Evolutionary conservation across 2,329 filamentous ascomycete species (phyloP), one percentile per base, ranked within the genome.

Genomic region (Stagonosporopsis chrysanthemi): DNA sequence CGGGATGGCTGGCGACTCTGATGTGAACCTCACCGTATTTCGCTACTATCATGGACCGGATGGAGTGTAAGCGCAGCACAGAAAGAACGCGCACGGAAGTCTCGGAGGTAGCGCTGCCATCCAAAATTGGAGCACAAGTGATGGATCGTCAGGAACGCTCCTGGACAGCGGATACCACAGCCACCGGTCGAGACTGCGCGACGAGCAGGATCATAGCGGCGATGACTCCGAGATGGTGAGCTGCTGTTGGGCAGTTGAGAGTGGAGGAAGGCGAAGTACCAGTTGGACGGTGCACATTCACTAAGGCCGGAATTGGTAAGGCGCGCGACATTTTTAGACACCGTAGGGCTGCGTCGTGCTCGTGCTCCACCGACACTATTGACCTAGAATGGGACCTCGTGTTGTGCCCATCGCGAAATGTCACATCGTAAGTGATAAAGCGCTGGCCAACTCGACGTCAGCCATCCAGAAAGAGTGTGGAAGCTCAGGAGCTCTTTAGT

Each of bases 341-440:
- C 56, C 52, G 58, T 68, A 70, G 67, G 67, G 67, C 66, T 70
- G 57, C 61, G 63, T 56, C 58, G 52, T 46, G n/a, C n/a, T n/a
- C n/a, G n/a, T 26, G 41, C 48, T 55, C 53, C 61, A 53, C 58
- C 52, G 57, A 59, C 70, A 56, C 71, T 74, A 75, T 74, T 64
- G 70, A 72, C 59, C 54, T 60, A 68, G 51, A 52, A 62, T 61
- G 63, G 66, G 57, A 58, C 61, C 65, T 69, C 64, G 58, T 67
- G 61, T 51, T 61, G 29, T 57, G 52, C 45, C 28, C 49, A 64
- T 67, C 62, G 66, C 65, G 58, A 65, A 60, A 60, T 64, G 64
- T 62, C 56, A 70, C 67, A 61, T 66, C 64, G 63, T 61, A 55
- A 48, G 39, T 67, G 63, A 65, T 66, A 58, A 64, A 71, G 62